Conservation (phyloP, 106 monocot species). For the Hemerocallis citrina region DNA sequence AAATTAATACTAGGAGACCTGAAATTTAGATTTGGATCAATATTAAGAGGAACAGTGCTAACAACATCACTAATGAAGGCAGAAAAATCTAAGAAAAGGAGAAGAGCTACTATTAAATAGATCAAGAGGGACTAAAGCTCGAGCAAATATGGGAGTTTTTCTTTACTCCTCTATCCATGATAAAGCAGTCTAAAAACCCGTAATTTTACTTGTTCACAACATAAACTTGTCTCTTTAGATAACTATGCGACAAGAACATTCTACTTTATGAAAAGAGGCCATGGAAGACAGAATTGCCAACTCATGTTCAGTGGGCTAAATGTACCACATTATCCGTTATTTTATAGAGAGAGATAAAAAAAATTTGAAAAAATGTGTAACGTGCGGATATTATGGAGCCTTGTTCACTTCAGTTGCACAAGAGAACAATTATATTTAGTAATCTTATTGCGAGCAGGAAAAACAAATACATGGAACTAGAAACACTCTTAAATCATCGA, state of each 20-base stretch:
- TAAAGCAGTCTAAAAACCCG: neutral
- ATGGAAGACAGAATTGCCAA: constrained; percentile 8
- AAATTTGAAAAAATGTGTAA: no score
- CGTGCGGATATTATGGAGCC: no score
- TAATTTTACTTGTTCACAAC: neutral
- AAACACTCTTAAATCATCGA: no score
- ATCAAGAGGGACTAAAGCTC: neutral
- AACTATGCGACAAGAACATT: neutral
- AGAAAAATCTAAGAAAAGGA: neutral
- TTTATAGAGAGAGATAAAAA: neutral
- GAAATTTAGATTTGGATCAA: neutral
- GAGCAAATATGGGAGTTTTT: neutral
- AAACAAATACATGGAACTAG: no score
- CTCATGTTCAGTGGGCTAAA: neutral
- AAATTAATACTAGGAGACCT: no score
- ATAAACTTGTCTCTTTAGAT: neutral
- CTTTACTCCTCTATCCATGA: neutral
- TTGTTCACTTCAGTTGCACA: no score
- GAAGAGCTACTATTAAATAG: no score
- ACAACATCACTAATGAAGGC: neutral
- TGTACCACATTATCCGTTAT: neutral
- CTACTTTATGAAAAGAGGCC: neutral
- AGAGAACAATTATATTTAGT: no score
- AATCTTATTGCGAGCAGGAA: no score
- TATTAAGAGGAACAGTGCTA: no score